Evolutionary conservation across 352 stramenopile species (phyloP).

Genomic region (Globisporangium carolinianum): DNA sequence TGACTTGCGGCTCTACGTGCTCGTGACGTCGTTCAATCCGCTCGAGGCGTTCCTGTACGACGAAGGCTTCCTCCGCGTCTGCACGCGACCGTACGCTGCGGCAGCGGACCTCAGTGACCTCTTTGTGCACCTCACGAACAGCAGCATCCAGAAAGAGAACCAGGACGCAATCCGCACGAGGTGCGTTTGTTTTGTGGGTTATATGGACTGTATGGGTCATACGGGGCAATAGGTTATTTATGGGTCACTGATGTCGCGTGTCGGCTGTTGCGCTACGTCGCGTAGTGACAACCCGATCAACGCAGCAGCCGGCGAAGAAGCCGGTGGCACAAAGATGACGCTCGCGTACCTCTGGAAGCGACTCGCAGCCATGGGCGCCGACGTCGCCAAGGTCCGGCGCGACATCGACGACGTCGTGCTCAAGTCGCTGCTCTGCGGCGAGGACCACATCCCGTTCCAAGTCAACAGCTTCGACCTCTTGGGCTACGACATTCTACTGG

Average conservation of each 20-base stretch:
- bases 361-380: constrained; percentile 53
- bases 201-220: neutral
- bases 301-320: constrained; percentile 30
- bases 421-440: constrained; percentile 83
- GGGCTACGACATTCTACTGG: constrained; percentile 93
- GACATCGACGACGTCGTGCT: constrained; percentile 76
- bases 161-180: constrained; percentile 37
- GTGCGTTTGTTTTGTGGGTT: neutral
- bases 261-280: neutral
- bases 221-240: neutral
- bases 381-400: constrained; percentile 59
- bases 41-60: constrained; percentile 93
- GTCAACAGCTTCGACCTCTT: constrained; percentile 93
- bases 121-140: constrained; percentile 94
- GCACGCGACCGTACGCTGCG: constrained; percentile 70
- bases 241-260: neutral
- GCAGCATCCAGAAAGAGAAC: constrained; percentile 89
- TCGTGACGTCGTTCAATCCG: constrained; percentile 91
- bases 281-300: constrained; percentile 33
- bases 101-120: constrained; percentile 66
- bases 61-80: constrained; percentile 90
- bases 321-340: constrained; percentile 77
- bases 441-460: constrained; percentile 87
- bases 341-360: constrained; percentile 70
- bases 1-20: constrained; percentile 90